Conservation (phyloP, 805 yeast genomes). For the Candida glaebosa region DNA sequence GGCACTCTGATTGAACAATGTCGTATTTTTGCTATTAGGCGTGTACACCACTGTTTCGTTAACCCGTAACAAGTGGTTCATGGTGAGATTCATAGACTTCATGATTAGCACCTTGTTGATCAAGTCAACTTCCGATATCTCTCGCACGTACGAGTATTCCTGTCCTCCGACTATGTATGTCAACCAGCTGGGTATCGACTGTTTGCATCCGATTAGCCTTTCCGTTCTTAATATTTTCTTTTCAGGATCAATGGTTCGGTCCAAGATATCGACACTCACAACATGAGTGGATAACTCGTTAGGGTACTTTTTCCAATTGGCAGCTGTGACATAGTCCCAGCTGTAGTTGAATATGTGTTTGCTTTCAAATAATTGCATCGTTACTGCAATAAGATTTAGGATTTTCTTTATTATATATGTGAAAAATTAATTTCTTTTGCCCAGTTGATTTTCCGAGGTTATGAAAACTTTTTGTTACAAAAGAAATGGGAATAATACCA, state of each 20-base stretch:
- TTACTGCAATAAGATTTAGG: no score
- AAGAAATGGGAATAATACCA: no score
- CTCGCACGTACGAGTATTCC: conserved; percentile 78
- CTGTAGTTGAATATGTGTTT: conserved; percentile 72
- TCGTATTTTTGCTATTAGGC: conserved; percentile 60
- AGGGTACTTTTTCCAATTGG: conserved; percentile 97
- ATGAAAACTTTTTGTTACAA: no score
- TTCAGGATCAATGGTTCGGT: conserved; percentile 60
- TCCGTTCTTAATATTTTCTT: conserved; percentile 68
- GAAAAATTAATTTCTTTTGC: neutral
- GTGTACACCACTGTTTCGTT: conserved; percentile 81
- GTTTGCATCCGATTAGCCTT: conserved; percentile 84
- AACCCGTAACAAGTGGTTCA: conserved; percentile 70
- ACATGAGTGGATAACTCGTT: conserved; percentile 91
- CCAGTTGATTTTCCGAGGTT: neutral
- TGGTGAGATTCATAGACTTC: conserved; percentile 85
- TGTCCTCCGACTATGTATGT: conserved; percentile 67
- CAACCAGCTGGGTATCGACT: conserved; percentile 82
- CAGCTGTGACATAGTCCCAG: conserved; percentile 94
- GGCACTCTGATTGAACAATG: conserved; percentile 77
- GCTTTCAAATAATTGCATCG: conserved; percentile 78
- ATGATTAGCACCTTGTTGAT: conserved; percentile 59
- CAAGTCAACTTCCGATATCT: conserved; percentile 81
- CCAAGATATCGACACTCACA: conserved; percentile 83
- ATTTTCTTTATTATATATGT: no score